phyloP scores from a whole-genome alignment of 164 flowering plant genomes.

The Stephania japonica region DNA sequence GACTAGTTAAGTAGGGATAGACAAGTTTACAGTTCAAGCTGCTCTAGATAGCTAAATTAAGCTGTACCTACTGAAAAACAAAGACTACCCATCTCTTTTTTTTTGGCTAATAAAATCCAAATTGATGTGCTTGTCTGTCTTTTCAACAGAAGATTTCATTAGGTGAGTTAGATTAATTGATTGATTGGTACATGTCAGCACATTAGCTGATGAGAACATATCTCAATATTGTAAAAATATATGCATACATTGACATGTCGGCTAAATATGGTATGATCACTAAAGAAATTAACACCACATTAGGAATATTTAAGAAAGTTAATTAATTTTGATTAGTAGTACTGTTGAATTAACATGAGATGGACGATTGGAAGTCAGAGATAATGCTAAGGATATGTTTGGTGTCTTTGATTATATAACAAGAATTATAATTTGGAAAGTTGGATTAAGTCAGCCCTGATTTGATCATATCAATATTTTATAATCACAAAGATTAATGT shows the following conservation, averaged over 20 bases:
- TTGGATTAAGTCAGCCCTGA: neutral
- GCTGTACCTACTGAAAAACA: constrained; percentile 1
- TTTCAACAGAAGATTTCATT: neutral
- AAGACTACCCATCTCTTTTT: neutral
- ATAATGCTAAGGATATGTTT: neutral
- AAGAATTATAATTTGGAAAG: neutral
- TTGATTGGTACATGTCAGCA: neutral
- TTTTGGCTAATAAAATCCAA: too few species aligned
- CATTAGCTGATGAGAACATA: neutral
- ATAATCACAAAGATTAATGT: neutral
- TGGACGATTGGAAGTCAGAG: neutral
- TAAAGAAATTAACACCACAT: too few species aligned
- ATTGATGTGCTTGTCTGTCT: neutral
- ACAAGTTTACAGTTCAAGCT: constrained; percentile 1
- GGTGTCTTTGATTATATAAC: too few species aligned
- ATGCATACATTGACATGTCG: neutral
- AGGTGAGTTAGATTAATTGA: neutral
- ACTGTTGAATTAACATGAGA: neutral
- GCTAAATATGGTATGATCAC: neutral
- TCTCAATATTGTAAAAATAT: neutral
- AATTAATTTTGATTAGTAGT: too few species aligned
- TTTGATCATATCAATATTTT: neutral
- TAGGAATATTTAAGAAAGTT: too few species aligned
- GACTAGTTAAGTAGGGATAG: neutral
- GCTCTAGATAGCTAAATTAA: neutral